A percentile compares a stretch with the other conserved stretches of the same genome.
Conservation (phyloP, 768 basidiomycete genomes). For the Lyophyllum decastes region DNA sequence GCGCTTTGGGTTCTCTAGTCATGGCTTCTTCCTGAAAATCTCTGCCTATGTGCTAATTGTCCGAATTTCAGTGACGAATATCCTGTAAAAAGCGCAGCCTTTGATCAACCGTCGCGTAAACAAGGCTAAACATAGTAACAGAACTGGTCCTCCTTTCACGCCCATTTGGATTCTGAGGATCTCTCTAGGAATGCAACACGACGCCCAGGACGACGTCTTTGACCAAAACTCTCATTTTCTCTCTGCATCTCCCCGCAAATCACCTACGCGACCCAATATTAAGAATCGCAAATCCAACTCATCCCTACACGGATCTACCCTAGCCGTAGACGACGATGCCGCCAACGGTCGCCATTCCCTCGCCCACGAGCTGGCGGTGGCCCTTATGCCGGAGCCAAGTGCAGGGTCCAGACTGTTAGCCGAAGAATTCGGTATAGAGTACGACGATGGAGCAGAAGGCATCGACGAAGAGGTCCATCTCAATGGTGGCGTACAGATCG, state of each 20-base stretch:
- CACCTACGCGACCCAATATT: conserved; percentile 34
- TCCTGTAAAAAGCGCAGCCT: not conserved
- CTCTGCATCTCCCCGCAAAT: conserved; percentile 33
- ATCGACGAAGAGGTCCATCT: conserved; percentile 53
- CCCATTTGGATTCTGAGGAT: not conserved
- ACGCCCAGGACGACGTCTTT: conserved; percentile 31
- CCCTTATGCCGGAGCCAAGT: conserved; percentile 85
- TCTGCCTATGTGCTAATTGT: not conserved
- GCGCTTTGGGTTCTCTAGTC: not conserved
- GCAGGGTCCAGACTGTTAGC: conserved; percentile 76
- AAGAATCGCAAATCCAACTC: conserved; percentile 48
- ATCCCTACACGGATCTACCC: conserved; percentile 45
- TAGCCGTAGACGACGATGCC: conserved; percentile 41
- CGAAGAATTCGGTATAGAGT: conserved; percentile 89
- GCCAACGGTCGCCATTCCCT: conserved; percentile 64
- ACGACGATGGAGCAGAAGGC: conserved; percentile 84
- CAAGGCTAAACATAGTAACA: conserved; percentile 19
- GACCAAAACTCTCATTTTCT: conserved; percentile 31
- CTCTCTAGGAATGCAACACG: conserved; percentile 22
- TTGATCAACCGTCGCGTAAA: conserved; percentile 22
- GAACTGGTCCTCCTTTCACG: not conserved
- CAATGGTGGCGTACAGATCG: conserved; percentile 32
- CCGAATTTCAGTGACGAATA: not conserved
- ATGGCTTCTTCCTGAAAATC: not conserved
- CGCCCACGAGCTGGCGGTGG: conserved; percentile 85